These are phyloP conservation scores for Lichtheimia hyalospora DNA, from an alignment of 371 early-diverging fungal species.

Conservation along the genomic window DNA sequence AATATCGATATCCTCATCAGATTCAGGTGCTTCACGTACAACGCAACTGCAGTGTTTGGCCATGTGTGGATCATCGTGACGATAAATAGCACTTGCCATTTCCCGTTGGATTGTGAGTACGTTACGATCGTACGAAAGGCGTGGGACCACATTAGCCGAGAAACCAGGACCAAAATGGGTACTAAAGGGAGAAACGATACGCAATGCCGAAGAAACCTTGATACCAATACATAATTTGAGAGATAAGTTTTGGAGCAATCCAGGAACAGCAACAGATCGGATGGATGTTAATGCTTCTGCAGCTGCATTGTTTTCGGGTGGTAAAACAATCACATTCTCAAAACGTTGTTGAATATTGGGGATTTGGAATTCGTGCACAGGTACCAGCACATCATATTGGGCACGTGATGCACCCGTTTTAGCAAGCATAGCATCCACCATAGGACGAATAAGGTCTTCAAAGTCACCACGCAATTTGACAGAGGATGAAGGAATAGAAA, in stretches of 20 bases:
- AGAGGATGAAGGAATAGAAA: conserved; percentile 48
- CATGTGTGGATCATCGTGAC: conserved; percentile 53
- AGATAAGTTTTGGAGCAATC: conserved; percentile 36
- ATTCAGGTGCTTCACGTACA: conserved; percentile 58
- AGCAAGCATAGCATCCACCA: conserved; percentile 35
- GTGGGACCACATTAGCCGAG: conserved; percentile 46
- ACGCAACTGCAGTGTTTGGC: conserved; percentile 72
- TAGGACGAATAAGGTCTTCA: conserved; percentile 30
- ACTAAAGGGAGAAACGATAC: conserved; percentile 71
- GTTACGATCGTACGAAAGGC: conserved; percentile 41
- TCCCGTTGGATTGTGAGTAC: conserved; percentile 51
- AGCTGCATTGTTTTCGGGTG: conserved; percentile 28
- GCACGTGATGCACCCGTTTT: conserved; percentile 10
- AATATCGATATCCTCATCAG: conserved; percentile 53
- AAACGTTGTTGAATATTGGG: conserved; percentile 60
- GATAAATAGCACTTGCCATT: conserved; percentile 55
- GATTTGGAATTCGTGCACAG: conserved; percentile 68
- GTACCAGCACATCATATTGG: conserved; percentile 47
- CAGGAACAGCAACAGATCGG: conserved; percentile 59
- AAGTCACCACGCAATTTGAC: conserved; percentile 55
- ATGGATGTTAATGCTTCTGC: conserved; percentile 66
- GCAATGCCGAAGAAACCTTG: conserved; percentile 71
- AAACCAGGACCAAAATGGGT: conserved; percentile 68
- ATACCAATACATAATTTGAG: conserved; percentile 72
- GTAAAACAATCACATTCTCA: conserved; percentile 43